These are phyloP conservation scores for Neurospora sp. DNA, from an alignment of 495 filamentous ascomycete genomes.

Conservation along the genomic window DNA sequence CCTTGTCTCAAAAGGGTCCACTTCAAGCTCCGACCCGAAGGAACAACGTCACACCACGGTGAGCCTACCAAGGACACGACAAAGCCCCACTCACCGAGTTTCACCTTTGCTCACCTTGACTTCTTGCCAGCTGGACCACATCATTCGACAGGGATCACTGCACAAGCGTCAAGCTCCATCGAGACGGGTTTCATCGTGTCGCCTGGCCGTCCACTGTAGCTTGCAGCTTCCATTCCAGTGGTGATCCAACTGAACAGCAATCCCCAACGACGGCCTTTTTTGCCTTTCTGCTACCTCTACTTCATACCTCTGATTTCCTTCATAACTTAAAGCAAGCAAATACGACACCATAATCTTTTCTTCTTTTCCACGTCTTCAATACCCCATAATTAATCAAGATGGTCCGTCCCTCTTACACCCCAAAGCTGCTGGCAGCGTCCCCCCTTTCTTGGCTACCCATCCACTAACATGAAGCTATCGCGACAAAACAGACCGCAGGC, in stretches of 20 bases:
- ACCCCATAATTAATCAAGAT: neutral
- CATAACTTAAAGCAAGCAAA: neutral
- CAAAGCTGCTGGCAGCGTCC: neutral
- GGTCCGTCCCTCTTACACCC: neutral
- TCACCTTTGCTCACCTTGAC: conserved; percentile 13
- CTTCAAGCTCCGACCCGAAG: neutral
- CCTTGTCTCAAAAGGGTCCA: neutral
- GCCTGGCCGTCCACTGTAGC: neutral
- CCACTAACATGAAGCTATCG: neutral
- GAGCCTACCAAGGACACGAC: neutral
- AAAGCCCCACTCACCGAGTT: neutral
- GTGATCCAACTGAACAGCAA: neutral
- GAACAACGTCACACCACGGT: conserved; percentile 4
- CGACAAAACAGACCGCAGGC: conserved; percentile 14
- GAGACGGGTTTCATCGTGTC: neutral
- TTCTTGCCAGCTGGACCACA: conserved; percentile 25
- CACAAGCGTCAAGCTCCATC: neutral
- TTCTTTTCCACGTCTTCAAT: neutral
- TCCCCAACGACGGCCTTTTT: neutral
- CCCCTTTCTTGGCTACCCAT: neutral
- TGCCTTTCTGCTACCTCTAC: neutral
- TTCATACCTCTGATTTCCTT: neutral
- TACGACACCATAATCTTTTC: neutral
- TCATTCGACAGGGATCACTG: neutral
- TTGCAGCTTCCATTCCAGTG: neutral